Evolutionary conservation across 176 grass and related monocot species (phyloP).

Genomic region (Ampelocalamus luodianensis): DNA sequence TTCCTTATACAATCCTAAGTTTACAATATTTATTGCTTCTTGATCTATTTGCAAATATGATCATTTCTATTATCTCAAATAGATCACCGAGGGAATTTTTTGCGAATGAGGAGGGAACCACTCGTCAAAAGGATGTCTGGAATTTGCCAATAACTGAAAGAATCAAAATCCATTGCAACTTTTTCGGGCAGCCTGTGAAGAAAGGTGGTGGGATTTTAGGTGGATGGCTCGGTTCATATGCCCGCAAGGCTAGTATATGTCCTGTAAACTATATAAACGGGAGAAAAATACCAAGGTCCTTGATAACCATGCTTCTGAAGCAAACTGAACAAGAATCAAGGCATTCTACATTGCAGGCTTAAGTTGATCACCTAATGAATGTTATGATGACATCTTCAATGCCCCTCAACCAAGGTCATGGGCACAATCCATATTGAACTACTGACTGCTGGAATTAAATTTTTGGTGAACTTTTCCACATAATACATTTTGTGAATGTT

Average conservation of each 20-base stretch:
- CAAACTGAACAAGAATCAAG: background rate
- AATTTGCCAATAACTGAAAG: background rate
- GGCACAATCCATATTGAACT: background rate
- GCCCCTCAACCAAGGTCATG: background rate
- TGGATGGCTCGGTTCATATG: background rate
- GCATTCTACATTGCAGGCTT: background rate
- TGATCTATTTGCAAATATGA: background rate
- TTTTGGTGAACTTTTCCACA: background rate
- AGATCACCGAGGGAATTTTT: background rate
- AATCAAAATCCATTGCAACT: background rate
- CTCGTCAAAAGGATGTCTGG: background rate
- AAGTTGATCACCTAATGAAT: background rate
- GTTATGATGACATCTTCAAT: background rate
- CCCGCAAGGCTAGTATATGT: background rate
- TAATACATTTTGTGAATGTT: background rate
- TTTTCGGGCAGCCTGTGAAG: background rate
- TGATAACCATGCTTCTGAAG: background rate
- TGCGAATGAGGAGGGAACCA: background rate
- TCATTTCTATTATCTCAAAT: background rate
- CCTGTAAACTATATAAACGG: background rate
- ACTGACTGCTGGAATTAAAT: background rate
- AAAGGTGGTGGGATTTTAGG: constrained; percentile 1
- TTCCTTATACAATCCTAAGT: background rate
- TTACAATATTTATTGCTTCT: background rate
- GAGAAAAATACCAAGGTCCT: background rate